Base-by-base conservation (phyloP, 305 asterid genomes). In the Solanum hybrid region DNA sequence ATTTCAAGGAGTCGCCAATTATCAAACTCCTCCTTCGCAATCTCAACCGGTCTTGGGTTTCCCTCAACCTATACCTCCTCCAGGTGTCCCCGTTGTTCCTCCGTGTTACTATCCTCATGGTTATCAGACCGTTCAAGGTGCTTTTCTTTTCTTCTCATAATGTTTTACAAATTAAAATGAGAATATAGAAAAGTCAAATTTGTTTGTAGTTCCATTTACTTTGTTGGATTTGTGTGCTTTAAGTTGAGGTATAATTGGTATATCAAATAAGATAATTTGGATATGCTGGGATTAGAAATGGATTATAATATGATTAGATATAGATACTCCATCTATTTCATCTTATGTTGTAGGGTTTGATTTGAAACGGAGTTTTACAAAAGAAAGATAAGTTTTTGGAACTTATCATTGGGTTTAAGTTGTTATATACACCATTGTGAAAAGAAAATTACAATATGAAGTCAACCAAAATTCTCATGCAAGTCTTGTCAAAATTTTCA, bases 1-100 rank as follows among this genome's bases (percentile, higher is more conserved):
- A 37, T 96, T 96, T 86, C 98, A 95, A 93, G 99, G 99, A 42
- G 98, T 96, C 79, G 95, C 96, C 3, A 95, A 94, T 89, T 94
- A 95, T 91, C 96, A 91, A 36, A 90, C 91, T 27, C 88, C 88
- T n/a, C 84, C 89, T 86, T 91, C 93, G 10, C 91, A 93, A 78
- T 35, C 94, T 85, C 93, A 93, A 60, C 92, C 95, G 86, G 96
- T 95, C 85, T 79, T 95, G 12, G 98, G 99, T 90, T 88, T 95
- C 88, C 99, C 99, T 88, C 98, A 95, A 88, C 98, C 96, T 40
- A 93, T 89, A 79, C 94, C 95, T 60, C 96, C 95, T 31, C 91
- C 95, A 24, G 93, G 91, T 36, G 75, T 88, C 86, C 56, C 92
- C 71, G 92, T 89, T 79, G 73, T 93, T 87, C 77, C 92, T 29